Conservation (phyloP, 176 grass and related monocot species). For the Saccharum spontaneum region DNA sequence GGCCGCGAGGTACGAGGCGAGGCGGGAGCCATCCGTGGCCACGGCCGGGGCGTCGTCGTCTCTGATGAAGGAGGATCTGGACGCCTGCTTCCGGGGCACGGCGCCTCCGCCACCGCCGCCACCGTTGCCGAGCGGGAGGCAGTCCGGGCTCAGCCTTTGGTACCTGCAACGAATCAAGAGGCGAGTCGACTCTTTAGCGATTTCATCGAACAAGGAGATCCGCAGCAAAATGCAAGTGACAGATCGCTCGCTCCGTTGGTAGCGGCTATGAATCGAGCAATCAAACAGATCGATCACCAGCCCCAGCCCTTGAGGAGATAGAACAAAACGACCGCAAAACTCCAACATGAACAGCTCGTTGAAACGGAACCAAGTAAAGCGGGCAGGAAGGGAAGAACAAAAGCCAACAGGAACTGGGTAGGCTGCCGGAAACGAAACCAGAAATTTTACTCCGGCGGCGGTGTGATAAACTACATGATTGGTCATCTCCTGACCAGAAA, state of each 20-base stretch:
- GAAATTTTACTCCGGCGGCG: neutral
- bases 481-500: neutral
- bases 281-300: constrained; percentile 11
- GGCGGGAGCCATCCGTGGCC: constrained; percentile 25
- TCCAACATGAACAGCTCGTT: neutral
- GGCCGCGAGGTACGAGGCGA: constrained; percentile 33
- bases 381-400: neutral
- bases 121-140: constrained; percentile 56
- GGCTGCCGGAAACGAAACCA: neutral
- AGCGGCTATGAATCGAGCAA: constrained; percentile 15
- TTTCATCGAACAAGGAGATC: constrained; percentile 31
- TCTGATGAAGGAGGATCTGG: constrained; percentile 37
- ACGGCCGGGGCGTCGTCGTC: constrained; percentile 36
- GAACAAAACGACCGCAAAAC: constrained; percentile 7
- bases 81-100: constrained; percentile 35
- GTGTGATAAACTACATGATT: neutral
- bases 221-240: constrained; percentile 40
- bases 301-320: neutral
- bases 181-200: constrained; percentile 1
- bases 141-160: constrained; percentile 80
- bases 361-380: neutral
- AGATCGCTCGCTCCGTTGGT: neutral
- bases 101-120: constrained; percentile 18
- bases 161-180: constrained; percentile 49
- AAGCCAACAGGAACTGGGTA: neutral